phyloP scores from a whole-genome alignment of 257 asterid species.

The Plantago major region DNA sequence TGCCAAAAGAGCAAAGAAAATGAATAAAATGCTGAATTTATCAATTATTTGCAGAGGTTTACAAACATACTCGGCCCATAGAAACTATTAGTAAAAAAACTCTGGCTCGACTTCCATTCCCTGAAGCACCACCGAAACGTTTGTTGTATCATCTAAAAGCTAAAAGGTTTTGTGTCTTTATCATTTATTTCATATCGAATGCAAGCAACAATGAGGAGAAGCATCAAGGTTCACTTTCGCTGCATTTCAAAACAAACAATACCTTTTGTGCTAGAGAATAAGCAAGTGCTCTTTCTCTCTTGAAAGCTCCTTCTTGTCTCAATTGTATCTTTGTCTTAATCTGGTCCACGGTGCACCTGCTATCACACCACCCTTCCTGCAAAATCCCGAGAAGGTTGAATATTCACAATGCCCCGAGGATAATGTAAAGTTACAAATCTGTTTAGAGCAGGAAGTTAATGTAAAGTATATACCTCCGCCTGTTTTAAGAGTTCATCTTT shows the following conservation, averaged over 20 bases:
- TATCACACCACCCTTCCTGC: constrained; percentile 95
- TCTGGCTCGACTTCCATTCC: too few relatives aligned
- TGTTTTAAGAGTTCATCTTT: constrained; percentile 49
- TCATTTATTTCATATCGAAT: too few relatives aligned
- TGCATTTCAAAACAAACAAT: not conserved
- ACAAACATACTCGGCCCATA: too few relatives aligned
- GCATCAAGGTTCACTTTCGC: not conserved
- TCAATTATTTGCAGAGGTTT: too few relatives aligned
- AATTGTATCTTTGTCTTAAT: constrained; percentile 71
- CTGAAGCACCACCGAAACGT: too few relatives aligned
- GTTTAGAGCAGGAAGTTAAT: not conserved
- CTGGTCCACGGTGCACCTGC: constrained; percentile 74
- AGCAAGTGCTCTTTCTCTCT: constrained; percentile 89
- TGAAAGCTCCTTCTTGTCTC: constrained; percentile 88
- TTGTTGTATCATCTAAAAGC: too few relatives aligned
- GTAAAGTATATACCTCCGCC: constrained; percentile 60
- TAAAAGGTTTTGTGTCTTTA: too few relatives aligned
- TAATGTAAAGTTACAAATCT: too few relatives aligned
- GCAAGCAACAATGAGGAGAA: too few relatives aligned
- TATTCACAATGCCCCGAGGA: not conserved
- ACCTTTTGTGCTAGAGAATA: constrained; percentile 86
- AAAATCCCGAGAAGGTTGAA: not conserved
- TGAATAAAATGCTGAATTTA: not conserved
- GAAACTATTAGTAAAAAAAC: too few relatives aligned
- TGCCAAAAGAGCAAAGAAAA: constrained; percentile 25